phyloP scores from a whole-genome alignment of 2,329 filamentous ascomycete species.

The Colletotrichum sp. region DNA sequence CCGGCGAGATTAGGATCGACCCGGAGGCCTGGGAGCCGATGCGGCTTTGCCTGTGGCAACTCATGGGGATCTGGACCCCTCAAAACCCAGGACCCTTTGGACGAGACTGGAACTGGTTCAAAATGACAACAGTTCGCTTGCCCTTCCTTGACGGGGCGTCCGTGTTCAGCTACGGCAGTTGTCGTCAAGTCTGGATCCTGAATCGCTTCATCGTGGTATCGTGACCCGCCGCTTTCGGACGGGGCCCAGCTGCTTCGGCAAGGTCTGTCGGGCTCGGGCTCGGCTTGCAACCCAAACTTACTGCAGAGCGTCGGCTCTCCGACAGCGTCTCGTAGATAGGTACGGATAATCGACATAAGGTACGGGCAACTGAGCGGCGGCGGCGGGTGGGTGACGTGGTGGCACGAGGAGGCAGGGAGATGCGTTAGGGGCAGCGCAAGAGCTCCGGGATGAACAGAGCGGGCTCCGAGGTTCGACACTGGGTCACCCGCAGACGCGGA shows the following conservation, averaged over 20 bases:
- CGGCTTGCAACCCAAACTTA: neutral
- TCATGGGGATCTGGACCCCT: neutral
- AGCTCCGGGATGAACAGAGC: neutral
- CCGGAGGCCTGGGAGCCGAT: neutral
- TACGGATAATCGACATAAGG: neutral
- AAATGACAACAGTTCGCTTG: neutral
- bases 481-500: neutral
- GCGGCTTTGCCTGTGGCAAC: neutral
- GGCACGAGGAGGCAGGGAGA: neutral
- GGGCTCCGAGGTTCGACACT: neutral
- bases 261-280: neutral
- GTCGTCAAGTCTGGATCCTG: neutral
- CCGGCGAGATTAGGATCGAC: conserved; percentile 5
- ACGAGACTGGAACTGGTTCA: neutral
- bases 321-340: neutral
- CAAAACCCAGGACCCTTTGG: neutral
- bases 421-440: neutral
- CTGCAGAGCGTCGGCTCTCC: neutral
- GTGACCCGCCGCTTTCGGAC: neutral
- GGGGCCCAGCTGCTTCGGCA: neutral
- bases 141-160: neutral
- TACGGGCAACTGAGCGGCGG: neutral
- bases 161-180: neutral
- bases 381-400: conserved; percentile 1
- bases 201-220: neutral